These are phyloP conservation scores for Elaphomyces granulatus DNA, from an alignment of 495 filamentous ascomycete genomes.

Conservation along the genomic window DNA sequence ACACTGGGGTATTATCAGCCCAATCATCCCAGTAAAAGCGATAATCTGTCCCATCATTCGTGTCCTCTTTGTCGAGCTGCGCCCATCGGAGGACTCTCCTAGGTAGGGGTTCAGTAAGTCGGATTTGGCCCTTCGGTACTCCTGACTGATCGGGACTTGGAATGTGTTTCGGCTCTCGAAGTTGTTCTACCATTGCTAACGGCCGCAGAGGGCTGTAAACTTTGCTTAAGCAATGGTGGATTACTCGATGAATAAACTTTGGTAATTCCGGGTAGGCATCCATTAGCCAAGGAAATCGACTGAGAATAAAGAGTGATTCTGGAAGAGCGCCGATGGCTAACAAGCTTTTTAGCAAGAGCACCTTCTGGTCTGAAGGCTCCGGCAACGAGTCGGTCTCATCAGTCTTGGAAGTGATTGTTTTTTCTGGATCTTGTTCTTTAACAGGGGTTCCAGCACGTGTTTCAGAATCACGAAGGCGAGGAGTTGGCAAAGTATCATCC, in stretches of 20 bases:
- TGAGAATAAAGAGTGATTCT: slow-evolving; percentile 84
- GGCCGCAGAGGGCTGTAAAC: slow-evolving; percentile 45
- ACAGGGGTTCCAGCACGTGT: slow-evolving; percentile 29
- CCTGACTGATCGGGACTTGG: slow-evolving; percentile 46
- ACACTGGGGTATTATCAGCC: slow-evolving; percentile 83
- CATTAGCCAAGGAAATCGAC: slow-evolving; percentile 80
- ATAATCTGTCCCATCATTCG: slow-evolving; percentile 57
- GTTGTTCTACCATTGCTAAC: slow-evolving; percentile 20
- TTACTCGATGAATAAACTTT: slow-evolving; percentile 66
- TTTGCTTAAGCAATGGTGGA: slow-evolving; percentile 61
- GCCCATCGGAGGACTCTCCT: slow-evolving; percentile 63
- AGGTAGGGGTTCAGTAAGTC: slow-evolving; percentile 36
- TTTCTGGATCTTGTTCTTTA: slow-evolving; percentile 38
- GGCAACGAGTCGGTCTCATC: slow-evolving; percentile 49
- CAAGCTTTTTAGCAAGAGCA: slow-evolving; percentile 66
- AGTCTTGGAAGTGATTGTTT: slow-evolving; percentile 28
- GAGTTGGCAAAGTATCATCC: slow-evolving; percentile 57
- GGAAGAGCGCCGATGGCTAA: slow-evolving; percentile 85
- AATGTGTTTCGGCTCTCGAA: slow-evolving; percentile 34
- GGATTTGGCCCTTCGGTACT: slow-evolving; percentile 50
- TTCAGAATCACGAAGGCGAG: slow-evolving; percentile 30
- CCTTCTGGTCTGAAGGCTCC: slow-evolving; percentile 82
- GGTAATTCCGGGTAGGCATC: slow-evolving; percentile 67
- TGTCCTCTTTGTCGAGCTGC: slow-evolving; percentile 58
- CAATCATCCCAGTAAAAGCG: slow-evolving; percentile 97